Base-by-base conservation (phyloP, 2,329 filamentous ascomycete genomes). In the Penicillium sp. region DNA sequence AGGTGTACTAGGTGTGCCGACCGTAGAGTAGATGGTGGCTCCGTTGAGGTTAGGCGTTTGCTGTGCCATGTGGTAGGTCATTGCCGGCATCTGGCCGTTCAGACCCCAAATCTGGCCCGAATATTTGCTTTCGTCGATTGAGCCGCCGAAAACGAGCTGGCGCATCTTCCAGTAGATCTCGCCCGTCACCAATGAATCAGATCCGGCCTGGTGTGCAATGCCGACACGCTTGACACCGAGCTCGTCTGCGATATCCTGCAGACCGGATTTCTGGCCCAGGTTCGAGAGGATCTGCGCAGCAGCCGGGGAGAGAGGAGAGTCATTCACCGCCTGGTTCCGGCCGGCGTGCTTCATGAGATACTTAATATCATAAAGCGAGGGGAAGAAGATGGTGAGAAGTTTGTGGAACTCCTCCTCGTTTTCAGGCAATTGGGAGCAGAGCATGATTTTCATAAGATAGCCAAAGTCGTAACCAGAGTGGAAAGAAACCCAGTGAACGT, bases 401-500 rank as follows among this genome's bases (percentile, higher is more conserved):
- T 86, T 82, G 66, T 95, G 88, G 69, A 97, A 98, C 56, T 93
- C 86, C 43, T 85, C 81, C 68, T 97, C 93, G 59, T 95, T 89
- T 60, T 90, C 88, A 0, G 93, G 93, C 6, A 98, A 78, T 39
- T 86, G 83, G 58, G 84, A 81, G 72, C 88, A 88, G 49, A 88
- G 86, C 68, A 98, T 84, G 50, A 96, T 84, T 74, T 98, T 98
- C 65, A 95, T 91, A 41, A 98, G 78, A 66, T 97, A 97, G 42
- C 91, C 93, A 72, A 98, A 97, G 74, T 98, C 93, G 72, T 98
- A 98, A 53, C 92, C 93, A 25, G 89, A 93, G 70, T 98, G 93
- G 73, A 97, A 97, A 3, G 89, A 95, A 56, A 98, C 88, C 93
- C 93, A 98, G 68, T 89, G 86, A 47, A 96, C 88, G 50, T 95